Conservation (phyloP, 2,329 filamentous ascomycete genomes). For the Leptographium wingfieldii region DNA sequence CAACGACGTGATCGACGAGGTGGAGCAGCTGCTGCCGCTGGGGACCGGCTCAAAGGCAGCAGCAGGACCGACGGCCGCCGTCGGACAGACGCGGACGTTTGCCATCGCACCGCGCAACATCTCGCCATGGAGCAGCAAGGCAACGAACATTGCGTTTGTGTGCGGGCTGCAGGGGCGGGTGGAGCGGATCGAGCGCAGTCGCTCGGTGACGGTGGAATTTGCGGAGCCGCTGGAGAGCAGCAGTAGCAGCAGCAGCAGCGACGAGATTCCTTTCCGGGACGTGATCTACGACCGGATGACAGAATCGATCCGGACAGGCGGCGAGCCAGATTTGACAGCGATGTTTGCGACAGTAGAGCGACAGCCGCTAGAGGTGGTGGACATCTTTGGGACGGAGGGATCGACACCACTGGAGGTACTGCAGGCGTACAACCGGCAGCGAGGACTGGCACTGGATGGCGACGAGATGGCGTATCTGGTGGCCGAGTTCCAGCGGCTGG, state of each 20-base stretch:
- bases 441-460: slow-evolving; percentile 76
- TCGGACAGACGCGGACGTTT: slow-evolving; percentile 29
- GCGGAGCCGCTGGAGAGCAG: slow-evolving; percentile 35
- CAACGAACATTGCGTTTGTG: slow-evolving; percentile 84
- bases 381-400: slow-evolving; percentile 43
- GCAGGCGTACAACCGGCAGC: slow-evolving; percentile 68
- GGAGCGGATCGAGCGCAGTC: slow-evolving; percentile 75
- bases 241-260: slow-evolving; percentile 14
- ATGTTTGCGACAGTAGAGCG: slow-evolving; percentile 66
- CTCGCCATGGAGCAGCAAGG: slow-evolving; percentile 95
- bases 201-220: slow-evolving; percentile 59
- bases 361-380: slow-evolving; percentile 57
- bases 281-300: slow-evolving; percentile 91
- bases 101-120: slow-evolving; percentile 76
- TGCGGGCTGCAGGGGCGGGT: slow-evolving; percentile 63
- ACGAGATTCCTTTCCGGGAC: slow-evolving; percentile 44
- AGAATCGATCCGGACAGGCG: slow-evolving; percentile 52
- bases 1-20: slow-evolving; percentile 28
- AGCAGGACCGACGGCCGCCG: slow-evolving; percentile 31
- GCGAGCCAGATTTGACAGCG: slow-evolving; percentile 45
- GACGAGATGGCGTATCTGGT: slow-evolving; percentile 90
- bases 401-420: slow-evolving; percentile 55
- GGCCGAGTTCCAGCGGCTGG: slow-evolving; percentile 60
- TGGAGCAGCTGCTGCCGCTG: slow-evolving; percentile 33
- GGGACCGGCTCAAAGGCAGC: slow-evolving; percentile 25